Evolutionary conservation across 768 basidiomycete genomes (phyloP), one percentile per base, ranked within the genome.

Genomic region (Suillus luteus): DNA sequence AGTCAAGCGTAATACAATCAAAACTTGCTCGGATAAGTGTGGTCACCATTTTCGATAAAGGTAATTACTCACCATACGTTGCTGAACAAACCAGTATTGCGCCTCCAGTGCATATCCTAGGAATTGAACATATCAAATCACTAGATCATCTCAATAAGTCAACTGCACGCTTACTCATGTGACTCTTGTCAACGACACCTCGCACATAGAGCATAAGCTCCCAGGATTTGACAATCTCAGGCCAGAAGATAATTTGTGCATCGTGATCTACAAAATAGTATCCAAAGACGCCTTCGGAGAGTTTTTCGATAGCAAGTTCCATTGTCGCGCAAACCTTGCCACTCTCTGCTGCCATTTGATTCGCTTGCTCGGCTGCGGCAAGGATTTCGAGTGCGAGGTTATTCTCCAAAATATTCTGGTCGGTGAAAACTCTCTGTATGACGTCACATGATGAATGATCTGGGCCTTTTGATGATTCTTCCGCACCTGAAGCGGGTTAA

Each of bases 181-280:
- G 63, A 9, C 48, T 62, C 8, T 19, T 54, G 19, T 66, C 57
- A 31, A 17, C 60, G 40, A 66, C 63, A 1, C 66, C 66, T 44
- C 75, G 72, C 78, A 71, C 40, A 80, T 74, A n/a, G 51, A 7
- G 72, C 70, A 79, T 61, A 51, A 83, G 68, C 24, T 70, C 44
- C 1, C 62, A 61, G 2, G 80, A 73, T 3, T 75, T 65, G 40
- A 76, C 79, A 0, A 74, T 62, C 48, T 85, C 78, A 27, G 85
- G 62, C 48, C 63, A 87, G 64, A 85, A 86, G 14, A 85, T 70
- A 14, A 72, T 68, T 19, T 78, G 78, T 0, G 70, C 70, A 0
- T 67, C 44, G 59, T 85, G 83, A 64, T 84, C 75, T 10, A 78
- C 80, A 55, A 80, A 81, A 65, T 84, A 85, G 67, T 84, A 85